phyloP scores from a whole-genome alignment of 192 early-diverging fungal genomes.

The Allomyces macrogynus region DNA sequence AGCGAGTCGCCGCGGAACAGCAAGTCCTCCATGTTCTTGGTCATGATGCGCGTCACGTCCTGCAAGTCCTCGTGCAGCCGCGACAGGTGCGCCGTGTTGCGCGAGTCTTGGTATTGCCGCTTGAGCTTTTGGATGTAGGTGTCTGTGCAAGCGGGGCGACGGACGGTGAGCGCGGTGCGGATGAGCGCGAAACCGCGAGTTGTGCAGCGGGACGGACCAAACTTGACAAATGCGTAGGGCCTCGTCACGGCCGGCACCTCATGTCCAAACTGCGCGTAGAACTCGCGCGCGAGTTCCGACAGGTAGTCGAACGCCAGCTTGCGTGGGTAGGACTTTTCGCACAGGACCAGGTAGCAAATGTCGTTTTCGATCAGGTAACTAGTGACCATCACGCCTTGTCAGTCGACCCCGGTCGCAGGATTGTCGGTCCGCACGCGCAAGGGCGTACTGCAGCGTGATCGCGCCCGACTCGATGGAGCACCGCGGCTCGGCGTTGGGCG shows the following conservation, averaged over 20 bases:
- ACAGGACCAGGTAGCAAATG: slow-evolving; percentile 85
- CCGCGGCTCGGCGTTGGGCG: slow-evolving; percentile 58
- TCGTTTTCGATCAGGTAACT: slow-evolving; percentile 87
- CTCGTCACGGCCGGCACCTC: slow-evolving; percentile 70
- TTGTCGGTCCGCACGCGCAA: background rate
- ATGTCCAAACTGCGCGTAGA: slow-evolving; percentile 75
- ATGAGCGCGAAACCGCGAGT: too few relatives aligned
- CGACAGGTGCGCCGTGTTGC: slow-evolving; percentile 74
- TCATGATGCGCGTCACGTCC: slow-evolving; percentile 96
- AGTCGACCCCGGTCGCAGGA: slow-evolving; percentile 3
- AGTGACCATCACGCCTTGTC: background rate
- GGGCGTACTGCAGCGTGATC: slow-evolving; percentile 65
- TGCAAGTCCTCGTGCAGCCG: slow-evolving; percentile 89
- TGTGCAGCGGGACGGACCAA: slow-evolving; percentile 38
- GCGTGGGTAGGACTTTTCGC: slow-evolving; percentile 76
- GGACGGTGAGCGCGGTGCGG: too few relatives aligned
- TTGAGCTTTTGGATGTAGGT: slow-evolving; percentile 98
- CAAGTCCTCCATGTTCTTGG: slow-evolving; percentile 89
- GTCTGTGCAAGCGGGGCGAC: slow-evolving; percentile 24
- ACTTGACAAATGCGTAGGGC: slow-evolving; percentile 94
- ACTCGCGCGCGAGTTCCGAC: slow-evolving; percentile 87
- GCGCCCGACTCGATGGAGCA: slow-evolving; percentile 89
- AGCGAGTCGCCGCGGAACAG: slow-evolving; percentile 73
- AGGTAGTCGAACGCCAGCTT: slow-evolving; percentile 87
- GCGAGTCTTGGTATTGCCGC: slow-evolving; percentile 84